Base-by-base conservation (phyloP, 805 yeast genomes). In the Starmerella etchellsii region DNA sequence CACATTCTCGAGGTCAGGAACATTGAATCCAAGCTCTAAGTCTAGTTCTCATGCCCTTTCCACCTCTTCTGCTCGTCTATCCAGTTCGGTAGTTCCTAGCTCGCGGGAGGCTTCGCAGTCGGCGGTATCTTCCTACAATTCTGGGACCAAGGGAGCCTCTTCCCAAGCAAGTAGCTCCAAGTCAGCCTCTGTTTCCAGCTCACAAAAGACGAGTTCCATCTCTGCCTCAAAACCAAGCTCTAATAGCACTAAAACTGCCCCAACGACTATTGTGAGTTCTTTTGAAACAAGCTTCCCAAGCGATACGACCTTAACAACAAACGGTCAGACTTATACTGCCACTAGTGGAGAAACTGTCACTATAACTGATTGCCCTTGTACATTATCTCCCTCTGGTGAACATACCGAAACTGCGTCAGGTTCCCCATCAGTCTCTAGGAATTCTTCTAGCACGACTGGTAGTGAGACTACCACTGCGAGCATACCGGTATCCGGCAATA, bases 141-240 rank as follows among this genome's bases (percentile, higher is more conserved):
- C n/a, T 21, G 15, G 33, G 23, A 36, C 41, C 24, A 46, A 39
- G 22, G 45, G 45, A 3, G 16, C 19, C 28, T 40, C 50, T 8
- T 41, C 41, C 35, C 56, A 57, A 8, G 50, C 37, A 5, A 41
- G 50, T 14, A 28, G 24, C 11, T 39, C 41, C 13, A 31, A 45
- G 20, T 41, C 46, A 4, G 16, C 47, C n/a, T 47, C 52, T 4
- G 36, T 48, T 22, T 39, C 46, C 11, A 28, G 42, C 35, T 48
- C n/a, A n/a, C n/a, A n/a, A n/a, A n/a, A n/a, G n/a, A n/a, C n/a
- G n/a, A n/a, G n/a, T n/a, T n/a, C n/a, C n/a, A n/a, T n/a, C n/a
- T n/a, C n/a, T n/a, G n/a, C n/a, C n/a, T n/a, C n/a, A n/a, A n/a
- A n/a, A n/a, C n/a, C n/a, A n/a, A n/a, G 50, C 36, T 50, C 50